These are phyloP conservation scores for Lagenidium sp. DNA, from an alignment of 352 stramenopile species.

Conservation along the genomic window DNA sequence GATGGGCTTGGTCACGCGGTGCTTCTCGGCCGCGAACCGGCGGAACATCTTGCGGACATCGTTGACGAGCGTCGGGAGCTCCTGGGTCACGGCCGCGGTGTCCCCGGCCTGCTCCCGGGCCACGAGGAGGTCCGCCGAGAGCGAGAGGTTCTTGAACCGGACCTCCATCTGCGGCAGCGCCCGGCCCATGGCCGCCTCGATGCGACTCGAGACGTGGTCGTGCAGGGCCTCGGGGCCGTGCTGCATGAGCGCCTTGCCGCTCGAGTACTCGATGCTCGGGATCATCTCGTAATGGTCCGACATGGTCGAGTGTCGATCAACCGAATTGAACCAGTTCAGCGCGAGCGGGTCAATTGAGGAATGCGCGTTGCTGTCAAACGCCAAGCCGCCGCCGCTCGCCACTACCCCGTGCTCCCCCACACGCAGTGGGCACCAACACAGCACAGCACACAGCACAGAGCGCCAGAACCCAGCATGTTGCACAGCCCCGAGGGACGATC, in stretches of 20 bases:
- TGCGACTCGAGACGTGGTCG: conserved; percentile 14
- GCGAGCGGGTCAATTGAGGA: no score
- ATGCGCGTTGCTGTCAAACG: no score
- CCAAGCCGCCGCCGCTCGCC: no score
- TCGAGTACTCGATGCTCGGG: conserved; percentile 1
- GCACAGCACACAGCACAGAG: no score
- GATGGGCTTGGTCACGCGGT: conserved; percentile 14
- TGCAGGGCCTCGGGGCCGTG: conserved; percentile 22
- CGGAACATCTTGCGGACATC: not conserved
- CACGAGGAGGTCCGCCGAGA: conserved; percentile 20
- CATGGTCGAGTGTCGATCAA: no score
- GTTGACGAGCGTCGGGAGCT: conserved; percentile 9
- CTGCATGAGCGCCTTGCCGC: conserved; percentile 4
- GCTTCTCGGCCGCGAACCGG: conserved; percentile 2
- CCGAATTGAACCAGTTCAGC: no score
- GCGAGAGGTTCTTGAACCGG: conserved; percentile 23
- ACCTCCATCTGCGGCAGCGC: conserved; percentile 15
- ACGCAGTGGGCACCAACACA: no score
- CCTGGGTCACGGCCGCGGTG: not conserved
- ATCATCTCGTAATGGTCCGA: no score
- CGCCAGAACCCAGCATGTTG: no score
- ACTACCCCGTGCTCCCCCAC: no score
- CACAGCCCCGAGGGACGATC: no score
- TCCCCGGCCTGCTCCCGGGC: not conserved
- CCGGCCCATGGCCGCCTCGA: conserved; percentile 17